phyloP scores from a whole-genome alignment of 768 basidiomycete species.

The Asterophora parasitica region DNA sequence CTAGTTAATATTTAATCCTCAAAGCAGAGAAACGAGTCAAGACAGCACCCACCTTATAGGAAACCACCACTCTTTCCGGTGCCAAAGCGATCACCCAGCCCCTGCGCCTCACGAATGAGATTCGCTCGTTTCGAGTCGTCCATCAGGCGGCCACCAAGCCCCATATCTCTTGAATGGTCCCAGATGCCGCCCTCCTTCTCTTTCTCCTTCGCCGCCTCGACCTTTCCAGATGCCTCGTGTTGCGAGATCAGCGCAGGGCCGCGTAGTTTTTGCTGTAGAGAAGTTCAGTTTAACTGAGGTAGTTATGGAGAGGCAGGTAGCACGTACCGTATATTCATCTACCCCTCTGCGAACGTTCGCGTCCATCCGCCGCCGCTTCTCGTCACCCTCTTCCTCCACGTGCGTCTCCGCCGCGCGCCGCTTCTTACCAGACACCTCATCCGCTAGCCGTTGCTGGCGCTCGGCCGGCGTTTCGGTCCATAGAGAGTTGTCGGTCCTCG shows the following conservation, averaged over 20 bases:
- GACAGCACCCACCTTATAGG: slow-evolving; percentile 28
- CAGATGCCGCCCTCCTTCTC: slow-evolving; percentile 69
- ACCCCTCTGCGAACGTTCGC: slow-evolving; percentile 63
- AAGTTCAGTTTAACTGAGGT: not conserved
- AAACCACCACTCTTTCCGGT: slow-evolving; percentile 66
- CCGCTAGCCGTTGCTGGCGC: slow-evolving; percentile 83
- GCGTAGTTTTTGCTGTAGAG: slow-evolving; percentile 40
- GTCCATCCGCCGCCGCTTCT: slow-evolving; percentile 60
- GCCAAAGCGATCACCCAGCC: slow-evolving; percentile 81
- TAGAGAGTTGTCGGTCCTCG: slow-evolving; percentile 55
- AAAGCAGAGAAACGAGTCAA: not conserved
- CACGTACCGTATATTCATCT: slow-evolving; percentile 71
- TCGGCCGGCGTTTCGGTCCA: slow-evolving; percentile 99
- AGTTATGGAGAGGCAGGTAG: not conserved
- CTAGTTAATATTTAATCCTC: too few species aligned
- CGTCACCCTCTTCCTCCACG: slow-evolving; percentile 35
- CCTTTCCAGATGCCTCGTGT: slow-evolving; percentile 37
- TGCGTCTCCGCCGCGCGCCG: slow-evolving; percentile 59
- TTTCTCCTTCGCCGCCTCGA: slow-evolving; percentile 42
- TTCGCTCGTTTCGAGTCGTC: slow-evolving; percentile 78
- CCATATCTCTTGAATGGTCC: slow-evolving; percentile 93
- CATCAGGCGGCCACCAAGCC: slow-evolving; percentile 80
- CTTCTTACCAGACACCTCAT: slow-evolving; percentile 92
- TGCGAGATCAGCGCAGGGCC: slow-evolving; percentile 52
- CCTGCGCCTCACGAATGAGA: slow-evolving; percentile 76